phyloP scores from a whole-genome alignment of 805 yeast species.

The Candida khao-thaluensis region DNA sequence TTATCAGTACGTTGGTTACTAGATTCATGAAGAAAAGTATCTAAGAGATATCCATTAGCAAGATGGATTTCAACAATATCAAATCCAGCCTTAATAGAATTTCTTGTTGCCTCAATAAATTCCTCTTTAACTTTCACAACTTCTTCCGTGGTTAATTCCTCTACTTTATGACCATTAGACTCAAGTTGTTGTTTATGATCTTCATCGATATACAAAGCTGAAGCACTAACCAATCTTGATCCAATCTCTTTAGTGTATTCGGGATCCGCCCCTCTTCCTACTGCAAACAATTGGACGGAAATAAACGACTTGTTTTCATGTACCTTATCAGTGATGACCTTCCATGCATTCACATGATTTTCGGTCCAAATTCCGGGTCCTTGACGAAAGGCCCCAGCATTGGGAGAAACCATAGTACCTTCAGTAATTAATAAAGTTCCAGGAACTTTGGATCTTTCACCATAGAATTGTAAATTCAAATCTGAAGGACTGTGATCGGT shows the following conservation, averaged over 20 bases:
- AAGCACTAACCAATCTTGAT: conserved; percentile 11
- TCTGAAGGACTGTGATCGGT: conserved; percentile 27
- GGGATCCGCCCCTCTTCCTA: conserved; percentile 44
- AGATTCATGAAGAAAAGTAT: conserved; percentile 30
- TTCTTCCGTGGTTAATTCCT: conserved; percentile 21
- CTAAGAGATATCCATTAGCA: conserved; percentile 39
- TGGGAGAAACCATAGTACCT: conserved; percentile 29
- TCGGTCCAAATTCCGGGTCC: conserved; percentile 53
- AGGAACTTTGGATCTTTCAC: conserved; percentile 27
- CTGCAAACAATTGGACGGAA: conserved; percentile 52
- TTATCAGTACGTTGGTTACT: conserved; percentile 30
- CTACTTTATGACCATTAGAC: conserved; percentile 6
- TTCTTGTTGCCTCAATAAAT: conserved; percentile 26
- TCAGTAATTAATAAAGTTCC: conserved; percentile 33
- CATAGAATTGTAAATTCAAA: conserved; percentile 26
- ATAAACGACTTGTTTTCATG: conserved; percentile 44
- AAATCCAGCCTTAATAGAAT: conserved; percentile 31
- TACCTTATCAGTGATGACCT: conserved; percentile 41
- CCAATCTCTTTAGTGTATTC: conserved; percentile 22
- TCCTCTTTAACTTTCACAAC: conserved; percentile 19
- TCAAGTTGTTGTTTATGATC: too few relatives aligned
- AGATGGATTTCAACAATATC: conserved; percentile 40
- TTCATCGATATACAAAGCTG: too few relatives aligned
- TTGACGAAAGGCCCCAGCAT: conserved; percentile 37
- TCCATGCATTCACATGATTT: conserved; percentile 50